These are phyloP conservation scores for Chloranthus sessilifolius DNA, from an alignment of 164 flowering plant genomes.

Conservation along the genomic window DNA sequence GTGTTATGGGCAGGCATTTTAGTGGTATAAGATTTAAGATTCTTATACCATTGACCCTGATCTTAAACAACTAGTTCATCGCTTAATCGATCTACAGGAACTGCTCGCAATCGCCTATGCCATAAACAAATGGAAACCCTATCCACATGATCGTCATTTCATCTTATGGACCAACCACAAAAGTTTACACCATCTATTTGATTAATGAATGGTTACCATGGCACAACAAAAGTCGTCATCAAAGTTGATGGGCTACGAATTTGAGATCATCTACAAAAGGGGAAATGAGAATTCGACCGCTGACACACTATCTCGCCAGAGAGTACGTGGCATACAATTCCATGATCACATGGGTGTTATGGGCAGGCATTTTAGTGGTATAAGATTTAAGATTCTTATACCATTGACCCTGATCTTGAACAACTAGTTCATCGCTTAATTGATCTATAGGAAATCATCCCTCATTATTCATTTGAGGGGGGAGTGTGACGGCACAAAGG, in stretches of 20 bases:
- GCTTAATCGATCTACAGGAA: too few species aligned
- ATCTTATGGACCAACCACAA: not conserved
- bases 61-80: not conserved
- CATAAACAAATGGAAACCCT: not conserved
- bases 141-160: not conserved
- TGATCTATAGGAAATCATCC: too few species aligned
- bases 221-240: not conserved
- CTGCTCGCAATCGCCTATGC: not conserved
- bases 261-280: not conserved
- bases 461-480: too few species aligned
- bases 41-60: not conserved
- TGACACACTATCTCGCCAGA: not conserved
- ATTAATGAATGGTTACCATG: not conserved
- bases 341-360: not conserved
- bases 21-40: not conserved
- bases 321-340: not conserved
- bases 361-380: not conserved
- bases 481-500: not conserved
- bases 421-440: not conserved
- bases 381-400: not conserved
- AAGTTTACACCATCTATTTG: not conserved
- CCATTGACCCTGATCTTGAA: not conserved
- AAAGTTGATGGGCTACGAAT: not conserved
- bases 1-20: not conserved
- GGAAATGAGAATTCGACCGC: not conserved